Conservation (phyloP, 352 stramenopile genomes). For the Globisporangium radiosum region DNA sequence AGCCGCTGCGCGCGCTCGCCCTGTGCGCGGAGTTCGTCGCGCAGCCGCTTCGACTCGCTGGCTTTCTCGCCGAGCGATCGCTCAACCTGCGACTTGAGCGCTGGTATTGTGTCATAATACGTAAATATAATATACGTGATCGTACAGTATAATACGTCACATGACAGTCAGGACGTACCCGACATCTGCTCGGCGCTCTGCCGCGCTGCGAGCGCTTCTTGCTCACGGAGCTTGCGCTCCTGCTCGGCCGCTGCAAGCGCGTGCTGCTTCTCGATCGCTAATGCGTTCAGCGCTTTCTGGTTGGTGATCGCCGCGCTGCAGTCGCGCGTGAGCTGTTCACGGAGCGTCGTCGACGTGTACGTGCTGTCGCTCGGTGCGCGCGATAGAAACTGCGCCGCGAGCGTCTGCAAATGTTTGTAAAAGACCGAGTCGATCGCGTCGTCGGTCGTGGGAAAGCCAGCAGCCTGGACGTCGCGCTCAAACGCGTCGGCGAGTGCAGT, state of each 20-base stretch:
- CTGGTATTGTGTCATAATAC: constrained; percentile 4
- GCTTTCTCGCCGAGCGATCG: constrained; percentile 64
- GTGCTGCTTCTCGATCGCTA: constrained; percentile 63
- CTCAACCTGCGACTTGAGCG: constrained; percentile 53
- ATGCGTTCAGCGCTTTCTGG: constrained; percentile 64
- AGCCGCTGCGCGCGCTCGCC: constrained; percentile 47
- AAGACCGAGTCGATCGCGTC: constrained; percentile 63
- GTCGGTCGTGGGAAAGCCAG: constrained; percentile 54
- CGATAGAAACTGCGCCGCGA: constrained; percentile 53
- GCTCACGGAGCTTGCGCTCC: constrained; percentile 53
- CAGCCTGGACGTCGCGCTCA: constrained; percentile 37
- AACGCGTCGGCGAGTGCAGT: constrained; percentile 51
- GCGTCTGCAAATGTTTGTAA: constrained; percentile 43
- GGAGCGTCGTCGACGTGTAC: constrained; percentile 41
- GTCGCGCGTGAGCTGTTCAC: constrained; percentile 52
- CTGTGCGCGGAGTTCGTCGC: constrained; percentile 54
- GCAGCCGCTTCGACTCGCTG: constrained; percentile 57
- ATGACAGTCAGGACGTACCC: constrained; percentile 18
- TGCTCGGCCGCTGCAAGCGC: constrained; percentile 48
- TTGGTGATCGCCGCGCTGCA: constrained; percentile 55
- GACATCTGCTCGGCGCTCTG: constrained; percentile 65
- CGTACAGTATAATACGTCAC: not conserved
- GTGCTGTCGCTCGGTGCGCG: constrained; percentile 30
- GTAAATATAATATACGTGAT: not conserved
- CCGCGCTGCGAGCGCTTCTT: constrained; percentile 34